Conservation (phyloP, 768 basidiomycete species). For the Amanita molliuscula region DNA sequence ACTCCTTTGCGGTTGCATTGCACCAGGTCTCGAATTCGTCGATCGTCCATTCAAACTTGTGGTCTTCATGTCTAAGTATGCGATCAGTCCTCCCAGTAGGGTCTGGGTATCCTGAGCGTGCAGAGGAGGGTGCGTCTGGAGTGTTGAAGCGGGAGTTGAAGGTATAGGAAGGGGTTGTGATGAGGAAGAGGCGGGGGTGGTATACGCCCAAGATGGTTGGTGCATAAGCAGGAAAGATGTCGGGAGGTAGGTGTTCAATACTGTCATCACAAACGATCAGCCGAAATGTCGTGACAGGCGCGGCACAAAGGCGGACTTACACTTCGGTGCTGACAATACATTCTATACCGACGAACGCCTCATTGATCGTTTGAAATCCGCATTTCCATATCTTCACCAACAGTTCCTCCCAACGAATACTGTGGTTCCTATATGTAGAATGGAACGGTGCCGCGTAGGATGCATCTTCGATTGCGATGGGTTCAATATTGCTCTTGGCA, state of each 20-base stretch:
- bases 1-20: conserved; percentile 38
- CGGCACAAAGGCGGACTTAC: conserved; percentile 31
- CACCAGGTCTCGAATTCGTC: conserved; percentile 69
- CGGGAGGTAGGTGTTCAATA: conserved; percentile 66
- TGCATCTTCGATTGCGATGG: conserved; percentile 21
- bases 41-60: conserved; percentile 84
- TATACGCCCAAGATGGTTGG: conserved; percentile 71
- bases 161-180: conserved; percentile 81
- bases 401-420: conserved; percentile 59
- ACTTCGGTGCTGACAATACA: conserved; percentile 77
- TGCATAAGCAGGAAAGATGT: conserved; percentile 51
- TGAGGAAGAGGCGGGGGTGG: conserved; percentile 57
- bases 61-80: conserved; percentile 72
- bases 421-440: conserved; percentile 18
- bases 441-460: conserved; percentile 12
- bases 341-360: conserved; percentile 50
- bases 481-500: conserved; percentile 38
- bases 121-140: conserved; percentile 32
- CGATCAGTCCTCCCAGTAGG: conserved; percentile 69
- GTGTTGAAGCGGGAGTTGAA: conserved; percentile 71
- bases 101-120: conserved; percentile 50
- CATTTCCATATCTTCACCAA: conserved; percentile 66
- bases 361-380: conserved; percentile 56
- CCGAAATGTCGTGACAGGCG: background rate
- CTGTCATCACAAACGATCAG: conserved; percentile 24